Evolutionary conservation across 31 red algal genomes (phyloP).

Genomic region (Porphyra umbilicalis): DNA sequence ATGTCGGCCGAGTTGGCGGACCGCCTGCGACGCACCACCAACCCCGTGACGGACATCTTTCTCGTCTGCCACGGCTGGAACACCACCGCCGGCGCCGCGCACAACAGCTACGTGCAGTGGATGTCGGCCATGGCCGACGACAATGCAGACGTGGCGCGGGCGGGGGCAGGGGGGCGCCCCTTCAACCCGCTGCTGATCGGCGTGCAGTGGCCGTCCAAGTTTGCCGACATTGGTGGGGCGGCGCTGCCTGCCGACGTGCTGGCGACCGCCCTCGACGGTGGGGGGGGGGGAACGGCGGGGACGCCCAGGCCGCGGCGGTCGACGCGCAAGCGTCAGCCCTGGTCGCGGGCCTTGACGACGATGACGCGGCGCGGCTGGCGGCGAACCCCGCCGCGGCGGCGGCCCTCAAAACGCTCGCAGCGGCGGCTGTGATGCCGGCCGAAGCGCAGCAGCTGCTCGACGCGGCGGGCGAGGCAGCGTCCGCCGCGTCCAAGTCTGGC

Average conservation of each 20-base stretch:
- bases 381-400: not conserved
- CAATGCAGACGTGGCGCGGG: not conserved
- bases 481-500: not conserved
- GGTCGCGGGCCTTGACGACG: not conserved
- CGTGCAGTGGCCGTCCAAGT: not conserved
- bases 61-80: not conserved
- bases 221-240: not conserved
- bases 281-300: not conserved
- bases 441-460: not conserved
- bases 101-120: not conserved
- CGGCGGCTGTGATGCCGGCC: not conserved
- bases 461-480: not conserved
- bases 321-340: not conserved
- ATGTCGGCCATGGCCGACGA: not conserved
- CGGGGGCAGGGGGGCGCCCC: not conserved
- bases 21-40: not conserved
- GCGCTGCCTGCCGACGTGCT: not conserved
- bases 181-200: not conserved
- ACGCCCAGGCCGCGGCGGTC: not conserved
- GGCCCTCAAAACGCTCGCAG: not conserved
- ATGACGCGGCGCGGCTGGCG: not conserved
- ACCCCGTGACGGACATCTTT: not conserved
- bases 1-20: not conserved
- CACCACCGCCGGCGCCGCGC: not conserved
- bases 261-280: not conserved